These are phyloP conservation scores for Cyberlindnera japonica DNA, from an alignment of 805 yeast species.

Conservation along the genomic window DNA sequence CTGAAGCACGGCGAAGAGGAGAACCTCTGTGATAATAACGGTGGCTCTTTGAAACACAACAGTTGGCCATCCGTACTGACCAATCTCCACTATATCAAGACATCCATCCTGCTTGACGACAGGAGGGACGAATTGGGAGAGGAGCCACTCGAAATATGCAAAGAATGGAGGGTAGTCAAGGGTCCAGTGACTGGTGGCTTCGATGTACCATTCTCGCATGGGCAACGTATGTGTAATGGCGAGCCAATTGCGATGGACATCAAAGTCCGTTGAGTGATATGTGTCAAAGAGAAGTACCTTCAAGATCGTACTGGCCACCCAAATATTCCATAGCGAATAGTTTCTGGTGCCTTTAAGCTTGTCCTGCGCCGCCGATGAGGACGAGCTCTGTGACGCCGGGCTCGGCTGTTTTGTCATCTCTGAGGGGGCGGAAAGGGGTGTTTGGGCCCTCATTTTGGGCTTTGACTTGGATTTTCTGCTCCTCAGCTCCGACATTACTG, in stretches of 20 bases:
- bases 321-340: slow-evolving; percentile 59
- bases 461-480: slow-evolving; percentile 13
- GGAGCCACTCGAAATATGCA: slow-evolving; percentile 87
- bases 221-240: slow-evolving; percentile 84
- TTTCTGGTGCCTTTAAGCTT: slow-evolving; percentile 22
- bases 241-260: slow-evolving; percentile 96
- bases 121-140: slow-evolving; percentile 68
- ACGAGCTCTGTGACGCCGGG: not conserved
- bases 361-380: not conserved
- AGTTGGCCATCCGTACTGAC: slow-evolving; percentile 74
- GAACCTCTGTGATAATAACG: slow-evolving; percentile 72
- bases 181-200: slow-evolving; percentile 83
- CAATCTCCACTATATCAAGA: slow-evolving; percentile 60
- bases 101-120: slow-evolving; percentile 71
- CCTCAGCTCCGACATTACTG: slow-evolving; percentile 16
- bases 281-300: slow-evolving; percentile 68
- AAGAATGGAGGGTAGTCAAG: slow-evolving; percentile 97
- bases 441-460: slow-evolving; percentile 2
- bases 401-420: too few relatives aligned
- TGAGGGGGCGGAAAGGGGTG: not conserved
- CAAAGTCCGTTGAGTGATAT: slow-evolving; percentile 93
- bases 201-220: slow-evolving; percentile 75
- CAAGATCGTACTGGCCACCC: slow-evolving; percentile 58
- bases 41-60: slow-evolving; percentile 76
- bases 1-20: slow-evolving; percentile 67